Conservation (phyloP, 2,329 filamentous ascomycete genomes). For the Pseudogymnoascus sp. region DNA sequence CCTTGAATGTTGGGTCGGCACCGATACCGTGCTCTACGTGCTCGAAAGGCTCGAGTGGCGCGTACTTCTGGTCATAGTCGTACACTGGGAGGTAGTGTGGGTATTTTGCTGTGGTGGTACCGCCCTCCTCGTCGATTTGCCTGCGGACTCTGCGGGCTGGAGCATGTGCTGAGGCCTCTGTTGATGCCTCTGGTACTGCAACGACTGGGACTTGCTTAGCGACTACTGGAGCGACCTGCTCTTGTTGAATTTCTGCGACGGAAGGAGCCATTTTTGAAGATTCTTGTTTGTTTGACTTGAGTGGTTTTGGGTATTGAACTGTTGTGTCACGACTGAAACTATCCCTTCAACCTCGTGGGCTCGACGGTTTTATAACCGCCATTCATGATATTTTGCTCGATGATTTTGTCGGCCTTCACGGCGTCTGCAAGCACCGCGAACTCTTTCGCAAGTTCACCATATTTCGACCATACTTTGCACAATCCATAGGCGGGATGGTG, state of each 20-base stretch:
- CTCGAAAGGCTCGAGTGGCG: constrained; percentile 60
- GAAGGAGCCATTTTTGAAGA: constrained; percentile 7
- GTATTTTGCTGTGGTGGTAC: constrained; percentile 39
- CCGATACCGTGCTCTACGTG: constrained; percentile 71
- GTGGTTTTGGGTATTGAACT: not conserved
- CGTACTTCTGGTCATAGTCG: constrained; percentile 56
- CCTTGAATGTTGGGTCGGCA: constrained; percentile 60
- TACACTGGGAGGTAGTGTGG: constrained; percentile 68
- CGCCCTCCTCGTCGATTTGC: constrained; percentile 21
- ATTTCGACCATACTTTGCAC: not conserved
- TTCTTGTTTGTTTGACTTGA: not conserved
- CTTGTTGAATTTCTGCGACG: constrained; percentile 7
- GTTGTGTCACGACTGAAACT: constrained; percentile 3
- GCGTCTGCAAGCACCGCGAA: not conserved
- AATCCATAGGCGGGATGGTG: not conserved
- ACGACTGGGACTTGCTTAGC: not conserved
- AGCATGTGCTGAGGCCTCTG: not conserved
- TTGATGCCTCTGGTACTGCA: not conserved
- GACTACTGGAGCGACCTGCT: not conserved
- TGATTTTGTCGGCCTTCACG: constrained; percentile 2
- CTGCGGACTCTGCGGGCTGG: constrained; percentile 15
- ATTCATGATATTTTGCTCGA: not conserved
- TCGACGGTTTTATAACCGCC: not conserved
- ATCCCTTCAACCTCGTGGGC: not conserved
- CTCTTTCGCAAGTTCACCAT: not conserved